Percentiles rank a stretch among this genome's conserved stretches.
Conservation (phyloP, 2,329 filamentous ascomycete species). For the Sphaerostilbella broomeana region DNA sequence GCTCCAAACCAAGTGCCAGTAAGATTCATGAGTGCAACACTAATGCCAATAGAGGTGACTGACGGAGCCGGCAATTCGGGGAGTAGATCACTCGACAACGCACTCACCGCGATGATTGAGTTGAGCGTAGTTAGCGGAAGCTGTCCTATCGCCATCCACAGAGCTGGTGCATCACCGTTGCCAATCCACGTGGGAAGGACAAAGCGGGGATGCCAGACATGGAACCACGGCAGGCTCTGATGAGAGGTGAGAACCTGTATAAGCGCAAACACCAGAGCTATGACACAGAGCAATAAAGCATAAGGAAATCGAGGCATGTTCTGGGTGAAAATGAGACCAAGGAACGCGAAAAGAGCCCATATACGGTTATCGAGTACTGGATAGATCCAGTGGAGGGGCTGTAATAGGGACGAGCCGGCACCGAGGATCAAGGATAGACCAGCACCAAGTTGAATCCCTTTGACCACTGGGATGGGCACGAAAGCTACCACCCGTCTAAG, state of each 20-base stretch:
- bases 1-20: constrained; percentile 83
- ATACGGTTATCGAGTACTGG: constrained; percentile 71
- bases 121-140: constrained; percentile 88
- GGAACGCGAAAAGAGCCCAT: constrained; percentile 69
- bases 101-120: constrained; percentile 80
- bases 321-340: constrained; percentile 63
- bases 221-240: constrained; percentile 42
- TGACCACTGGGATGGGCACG: constrained; percentile 81
- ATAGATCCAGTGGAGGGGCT: constrained; percentile 59
- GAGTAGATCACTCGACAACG: constrained; percentile 70
- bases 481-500: constrained; percentile 64
- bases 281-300: constrained; percentile 62
- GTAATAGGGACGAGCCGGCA: constrained; percentile 62
- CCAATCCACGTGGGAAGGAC: constrained; percentile 30
- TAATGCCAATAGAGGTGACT: constrained; percentile 71
- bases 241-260: constrained; percentile 28
- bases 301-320: constrained; percentile 65
- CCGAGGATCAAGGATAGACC: constrained; percentile 77
- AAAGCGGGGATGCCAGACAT: constrained; percentile 54
- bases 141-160: constrained; percentile 69
- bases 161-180: constrained; percentile 25
- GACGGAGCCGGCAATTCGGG: constrained; percentile 61
- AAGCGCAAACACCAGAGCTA: constrained; percentile 61
- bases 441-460: constrained; percentile 90
- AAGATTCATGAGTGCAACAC: constrained; percentile 78